Evolutionary conservation across 2,329 filamentous ascomycete genomes (phyloP), one percentile per base, ranked within the genome.

Genomic region (Botrytis paeoniae): DNA sequence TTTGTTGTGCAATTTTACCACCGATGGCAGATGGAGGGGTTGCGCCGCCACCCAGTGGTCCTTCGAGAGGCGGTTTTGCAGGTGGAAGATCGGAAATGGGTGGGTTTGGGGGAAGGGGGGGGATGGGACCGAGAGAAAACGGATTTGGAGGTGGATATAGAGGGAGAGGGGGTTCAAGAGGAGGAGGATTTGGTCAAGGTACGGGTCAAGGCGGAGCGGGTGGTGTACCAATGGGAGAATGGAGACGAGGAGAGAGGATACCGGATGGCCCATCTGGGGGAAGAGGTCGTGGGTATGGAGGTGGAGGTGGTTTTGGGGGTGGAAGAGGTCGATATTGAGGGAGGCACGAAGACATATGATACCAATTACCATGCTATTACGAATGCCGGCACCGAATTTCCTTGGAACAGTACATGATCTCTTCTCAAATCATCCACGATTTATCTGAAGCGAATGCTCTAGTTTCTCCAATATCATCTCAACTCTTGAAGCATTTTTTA

Each of bases 1-100:
- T 98, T 59, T 91, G 92, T 73, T 95, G 93, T 81, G 93, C 93
- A 8, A 90, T 97, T 74, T 85, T 95, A 72, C 91, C 93, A 60
- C 93, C 93, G 0, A 83, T 92, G 39, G 84, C 88, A 45, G 92
- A 95, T 80, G 94, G 94, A 0, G 88, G 88, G 45, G 90, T 97
- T 57, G 90, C 91, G 61, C 89, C 92, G 16, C 84, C 87, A n/a
- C 85, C 86, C 20, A 82, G 84, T 84, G 32, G 83, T 75, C 59
- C 77, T 82, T 20, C 83, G 74, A 66, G 77, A 82, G 77, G 81
- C 75, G 83, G 80, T 2, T 76, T 75, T 72, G 82, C 82, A 32
- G 80, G 82, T 16, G 57, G 65, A 48, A 63, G 85, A n/a, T 65
- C 63, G 22, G 83, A 78, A 63, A 77, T 82, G 25, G 83, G 76